A percentile compares a stretch with the other conserved stretches of the same genome.
Evolutionary conservation across 805 yeast genomes (phyloP).

Genomic region (Metschnikowia similis): DNA sequence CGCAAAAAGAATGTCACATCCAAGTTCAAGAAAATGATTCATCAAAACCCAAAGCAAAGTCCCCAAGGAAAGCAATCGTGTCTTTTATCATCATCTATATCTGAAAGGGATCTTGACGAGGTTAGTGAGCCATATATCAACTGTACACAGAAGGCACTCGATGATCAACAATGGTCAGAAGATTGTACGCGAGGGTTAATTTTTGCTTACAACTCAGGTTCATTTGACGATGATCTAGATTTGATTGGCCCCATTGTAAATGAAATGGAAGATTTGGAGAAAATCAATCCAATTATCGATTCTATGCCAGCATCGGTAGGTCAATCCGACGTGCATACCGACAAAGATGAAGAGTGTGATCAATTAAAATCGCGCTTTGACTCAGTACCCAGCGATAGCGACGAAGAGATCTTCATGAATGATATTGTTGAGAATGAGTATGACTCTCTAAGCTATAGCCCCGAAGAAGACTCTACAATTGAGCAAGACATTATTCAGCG

Average conservation of each 20-base stretch:
- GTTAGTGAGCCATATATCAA: not conserved
- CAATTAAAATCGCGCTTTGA: not conserved
- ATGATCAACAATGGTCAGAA: constrained; percentile 14
- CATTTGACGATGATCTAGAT: constrained; percentile 56
- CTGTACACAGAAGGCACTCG: not conserved
- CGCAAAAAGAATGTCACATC: constrained; percentile 5
- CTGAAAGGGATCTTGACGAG: not conserved
- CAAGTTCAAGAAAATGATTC: constrained; percentile 12
- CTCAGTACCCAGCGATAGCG: constrained; percentile 4
- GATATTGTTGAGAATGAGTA: constrained; percentile 39
- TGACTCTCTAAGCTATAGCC: constrained; percentile 4
- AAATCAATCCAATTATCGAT: constrained; percentile 46
- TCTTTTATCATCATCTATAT: not conserved
- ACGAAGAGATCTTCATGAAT: constrained; percentile 35
- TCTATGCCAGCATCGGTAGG: constrained; percentile 13
- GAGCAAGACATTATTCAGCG: constrained; percentile 32
- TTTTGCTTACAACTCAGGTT: constrained; percentile 54
- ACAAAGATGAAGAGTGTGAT: not conserved
- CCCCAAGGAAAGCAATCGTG: not conserved
- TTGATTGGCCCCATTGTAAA: constrained; percentile 56
- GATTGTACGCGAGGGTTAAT: constrained; percentile 55
- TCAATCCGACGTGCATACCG: constrained; percentile 5
- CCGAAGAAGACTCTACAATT: constrained; percentile 28
- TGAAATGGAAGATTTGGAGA: constrained; percentile 50
- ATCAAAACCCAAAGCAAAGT: constrained; percentile 7